Percentiles rank a stretch among this genome's conserved stretches.
These are phyloP conservation scores for Colletotrichum chrysophilum DNA, from an alignment of 2,329 filamentous ascomycete species.

Conservation along the genomic window DNA sequence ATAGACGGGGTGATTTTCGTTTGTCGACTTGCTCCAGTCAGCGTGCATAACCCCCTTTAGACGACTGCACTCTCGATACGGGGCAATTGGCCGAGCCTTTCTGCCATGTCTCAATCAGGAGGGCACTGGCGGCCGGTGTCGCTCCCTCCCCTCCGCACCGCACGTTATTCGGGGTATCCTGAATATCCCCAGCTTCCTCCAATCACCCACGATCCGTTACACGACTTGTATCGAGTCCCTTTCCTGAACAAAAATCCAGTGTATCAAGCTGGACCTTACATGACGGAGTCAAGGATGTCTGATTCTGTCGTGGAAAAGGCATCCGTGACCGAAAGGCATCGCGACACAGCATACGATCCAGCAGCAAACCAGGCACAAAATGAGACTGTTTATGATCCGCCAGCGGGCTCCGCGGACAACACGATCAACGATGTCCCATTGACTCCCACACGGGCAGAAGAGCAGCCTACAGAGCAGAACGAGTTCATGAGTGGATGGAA, in stretches of 20 bases:
- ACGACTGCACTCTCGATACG: neutral
- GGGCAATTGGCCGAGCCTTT: neutral
- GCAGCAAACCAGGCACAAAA: neutral
- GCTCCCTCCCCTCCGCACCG: neutral
- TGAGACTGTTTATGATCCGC: neutral
- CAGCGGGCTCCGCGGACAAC: neutral
- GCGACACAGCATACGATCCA: neutral
- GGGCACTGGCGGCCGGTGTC: neutral
- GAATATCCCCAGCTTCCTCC: neutral
- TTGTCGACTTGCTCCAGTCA: neutral
- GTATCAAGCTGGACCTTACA: neutral
- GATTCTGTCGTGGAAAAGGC: neutral
- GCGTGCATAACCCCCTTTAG: neutral
- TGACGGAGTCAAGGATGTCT: neutral
- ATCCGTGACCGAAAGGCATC: neutral
- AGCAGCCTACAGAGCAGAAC: neutral
- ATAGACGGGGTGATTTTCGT: neutral
- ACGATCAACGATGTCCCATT: neutral
- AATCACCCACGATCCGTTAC: neutral
- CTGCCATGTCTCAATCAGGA: neutral
- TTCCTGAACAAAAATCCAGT: neutral
- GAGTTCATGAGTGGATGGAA: neutral
- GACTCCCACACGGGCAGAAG: neutral
- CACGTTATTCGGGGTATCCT: neutral
- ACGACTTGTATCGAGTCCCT: neutral